Conservation (phyloP, 2,329 filamentous ascomycete genomes). For the Aspergillus vadensis region DNA sequence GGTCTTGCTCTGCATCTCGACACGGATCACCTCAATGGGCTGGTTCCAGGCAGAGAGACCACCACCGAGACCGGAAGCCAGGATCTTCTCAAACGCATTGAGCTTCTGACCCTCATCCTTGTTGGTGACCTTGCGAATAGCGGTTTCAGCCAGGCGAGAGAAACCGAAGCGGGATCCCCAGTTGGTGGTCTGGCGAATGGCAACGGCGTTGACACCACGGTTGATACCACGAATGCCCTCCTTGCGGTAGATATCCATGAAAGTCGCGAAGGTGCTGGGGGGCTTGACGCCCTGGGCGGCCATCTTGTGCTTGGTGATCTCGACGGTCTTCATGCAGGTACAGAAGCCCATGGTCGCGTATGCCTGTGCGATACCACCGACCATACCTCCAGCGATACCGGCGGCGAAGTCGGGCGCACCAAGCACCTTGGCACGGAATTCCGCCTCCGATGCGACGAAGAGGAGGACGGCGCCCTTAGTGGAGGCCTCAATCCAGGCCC, state of each 20-base stretch:
- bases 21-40: constrained; percentile 98
- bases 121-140: constrained; percentile 74
- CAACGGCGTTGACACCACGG: constrained; percentile 97
- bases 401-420: constrained; percentile 85
- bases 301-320: constrained; percentile 98
- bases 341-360: constrained; percentile 99
- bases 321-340: constrained; percentile 99
- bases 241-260: constrained; percentile 93
- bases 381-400: constrained; percentile 89
- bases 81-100: constrained; percentile 78
- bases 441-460: constrained; percentile 97
- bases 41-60: constrained; percentile 98
- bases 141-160: constrained; percentile 84
- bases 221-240: constrained; percentile 97
- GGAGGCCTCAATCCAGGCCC: constrained; percentile 99
- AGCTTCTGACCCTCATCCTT: constrained; percentile 83
- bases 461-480: constrained; percentile 99
- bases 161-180: constrained; percentile 97
- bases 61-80: constrained; percentile 84
- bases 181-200: constrained; percentile 98
- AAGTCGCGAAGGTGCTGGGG: constrained; percentile 88
- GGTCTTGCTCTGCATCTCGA: constrained; percentile 99
- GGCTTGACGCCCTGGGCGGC: constrained; percentile 80
- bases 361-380: constrained; percentile 92
- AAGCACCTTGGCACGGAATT: constrained; percentile 83